A percentile compares a stretch with the other conserved stretches of the same genome.
These are phyloP conservation scores for Craspedostauros australis DNA, from an alignment of 108 stramenopile species.

Conservation along the genomic window DNA sequence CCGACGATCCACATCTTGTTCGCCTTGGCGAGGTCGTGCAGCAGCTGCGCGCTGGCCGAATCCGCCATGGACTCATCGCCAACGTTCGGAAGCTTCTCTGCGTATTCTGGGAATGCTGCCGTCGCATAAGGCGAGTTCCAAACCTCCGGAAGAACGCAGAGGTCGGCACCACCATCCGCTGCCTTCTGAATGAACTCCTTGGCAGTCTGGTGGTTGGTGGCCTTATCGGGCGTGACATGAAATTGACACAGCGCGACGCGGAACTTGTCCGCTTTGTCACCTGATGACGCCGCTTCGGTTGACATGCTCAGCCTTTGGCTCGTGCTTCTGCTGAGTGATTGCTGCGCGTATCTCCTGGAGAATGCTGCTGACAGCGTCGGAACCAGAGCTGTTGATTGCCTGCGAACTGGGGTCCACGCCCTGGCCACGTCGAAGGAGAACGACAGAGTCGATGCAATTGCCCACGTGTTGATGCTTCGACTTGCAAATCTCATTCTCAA, in stretches of 20 bases:
- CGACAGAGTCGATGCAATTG: no score
- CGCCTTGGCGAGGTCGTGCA: slow-evolving; percentile 57
- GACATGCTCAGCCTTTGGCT: no score
- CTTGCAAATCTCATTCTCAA: no score
- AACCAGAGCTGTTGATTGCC: no score
- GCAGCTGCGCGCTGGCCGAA: slow-evolving; percentile 33
- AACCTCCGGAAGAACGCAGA: slow-evolving; percentile 93
- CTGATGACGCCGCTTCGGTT: no score
- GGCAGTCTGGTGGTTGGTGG: slow-evolving; percentile 68
- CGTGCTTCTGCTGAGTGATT: no score
- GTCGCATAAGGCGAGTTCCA: slow-evolving; percentile 99
- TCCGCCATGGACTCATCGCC: slow-evolving; percentile 18
- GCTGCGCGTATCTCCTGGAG: no score
- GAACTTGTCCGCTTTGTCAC: neutral
- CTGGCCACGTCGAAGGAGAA: no score
- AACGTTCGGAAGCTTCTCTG: slow-evolving; percentile 83
- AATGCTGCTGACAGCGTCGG: no score
- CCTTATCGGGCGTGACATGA: slow-evolving; percentile 73
- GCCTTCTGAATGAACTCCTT: slow-evolving; percentile 61
- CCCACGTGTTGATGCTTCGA: no score
- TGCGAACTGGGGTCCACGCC: no score
- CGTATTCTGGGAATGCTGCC: slow-evolving; percentile 90
- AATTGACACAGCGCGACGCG: slow-evolving; percentile 92
- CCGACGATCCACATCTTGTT: slow-evolving; percentile 88
- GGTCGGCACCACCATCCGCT: slow-evolving; percentile 55